Base-by-base conservation (phyloP, 139 green algal genomes). In the Astrephomene gubernaculifera region DNA sequence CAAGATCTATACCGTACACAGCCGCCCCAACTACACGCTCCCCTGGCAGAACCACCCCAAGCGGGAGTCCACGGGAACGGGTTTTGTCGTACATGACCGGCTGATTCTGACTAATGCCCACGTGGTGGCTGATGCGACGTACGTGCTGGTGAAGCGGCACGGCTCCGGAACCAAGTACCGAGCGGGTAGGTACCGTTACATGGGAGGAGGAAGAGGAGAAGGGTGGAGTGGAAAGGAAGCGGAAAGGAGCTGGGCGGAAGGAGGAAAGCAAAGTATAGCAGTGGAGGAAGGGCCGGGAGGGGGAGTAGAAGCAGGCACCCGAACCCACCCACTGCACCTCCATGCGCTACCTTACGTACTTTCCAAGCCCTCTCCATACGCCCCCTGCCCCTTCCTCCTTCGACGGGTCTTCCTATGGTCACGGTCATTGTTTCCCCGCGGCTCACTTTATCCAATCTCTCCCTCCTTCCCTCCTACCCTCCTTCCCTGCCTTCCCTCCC, bases 81-180 rank as follows among this genome's bases (percentile, higher is more conserved):
- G 94, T 9, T 96, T 96, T 72, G 87, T 96, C 21, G 87, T 96
- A 33, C 71, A 87, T 17, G 87, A 93, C 70, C 82, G 87, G 17
- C 86, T 95, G 6, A 95, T 97, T 67, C 87, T 97, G 4, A 97
- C 94, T 39, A 97, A 96, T 71, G 94, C 94, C 22, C 94, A 97
- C 85, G 91, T 95, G 54, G 91, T 97, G 24, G 91, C 91, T 25
- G 91, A 96, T 85, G 80, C 71, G 25, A 92, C 92, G 33, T 95
- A 95, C 72, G 94, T 97, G 45, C 87, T 92, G 0, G 94, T 97
- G 61, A 92, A 94, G 65, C 83, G 91, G 5, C 94, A 96, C 82
- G 94, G 94, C 78, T 87, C 71, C 38, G 87, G 89, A 22, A 92
- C 89, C 36, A 91, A 91, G 81, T 94, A 87, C 71, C 82, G 76